Evolutionary conservation across 306 rosid genomes (phyloP), one percentile per base, ranked within the genome.

Genomic region (Corylus americana): DNA sequence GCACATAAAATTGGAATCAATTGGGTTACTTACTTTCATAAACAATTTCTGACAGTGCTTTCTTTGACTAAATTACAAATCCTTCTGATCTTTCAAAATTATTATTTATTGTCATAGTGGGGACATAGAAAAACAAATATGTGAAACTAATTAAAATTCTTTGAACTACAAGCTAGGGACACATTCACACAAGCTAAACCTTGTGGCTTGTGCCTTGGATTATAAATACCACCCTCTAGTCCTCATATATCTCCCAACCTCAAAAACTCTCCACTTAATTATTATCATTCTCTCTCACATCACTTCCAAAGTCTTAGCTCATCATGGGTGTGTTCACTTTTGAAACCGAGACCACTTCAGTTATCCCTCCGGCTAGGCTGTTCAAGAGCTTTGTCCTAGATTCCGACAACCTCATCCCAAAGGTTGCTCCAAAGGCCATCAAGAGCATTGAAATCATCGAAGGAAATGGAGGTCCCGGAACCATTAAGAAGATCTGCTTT

Each of bases 391-490:
- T 83, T 0, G 10, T 70, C 6, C 74, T 59, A 20, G 84, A 88
- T 31, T 11, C 51, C 1, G 86, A 83, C n/a, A 31, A 5, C 16
- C 73, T 88, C 68, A 4, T 73, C 76, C 87, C 87, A 61, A 83
- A 83, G 81, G 55, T 55, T 4, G 27, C 76, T 20, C 75, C 75
- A 47, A 45, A 62, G 0, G 12, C 31, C 17, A 17, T 76, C 42
- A 73, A 83, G 17, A 73, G 53, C 39, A 11, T 79, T 74, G 87
- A 85, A 57, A 35, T 69, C 37, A 17, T 85, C 50, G 85, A 82
- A 75, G 88, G 91, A 85, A 67, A 49, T 49, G 88, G 91, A 14
- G 85, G 87, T 0, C 80, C 80, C 1, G 87, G 91, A 50, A 85
- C 87, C 59, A 16, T 85, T 70, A 85, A 82, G 76, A 87, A 87